Percentiles rank a stretch among this genome's conserved stretches.
Conservation (phyloP, 495 filamentous ascomycete species). For the Penicillium crystallinum region DNA sequence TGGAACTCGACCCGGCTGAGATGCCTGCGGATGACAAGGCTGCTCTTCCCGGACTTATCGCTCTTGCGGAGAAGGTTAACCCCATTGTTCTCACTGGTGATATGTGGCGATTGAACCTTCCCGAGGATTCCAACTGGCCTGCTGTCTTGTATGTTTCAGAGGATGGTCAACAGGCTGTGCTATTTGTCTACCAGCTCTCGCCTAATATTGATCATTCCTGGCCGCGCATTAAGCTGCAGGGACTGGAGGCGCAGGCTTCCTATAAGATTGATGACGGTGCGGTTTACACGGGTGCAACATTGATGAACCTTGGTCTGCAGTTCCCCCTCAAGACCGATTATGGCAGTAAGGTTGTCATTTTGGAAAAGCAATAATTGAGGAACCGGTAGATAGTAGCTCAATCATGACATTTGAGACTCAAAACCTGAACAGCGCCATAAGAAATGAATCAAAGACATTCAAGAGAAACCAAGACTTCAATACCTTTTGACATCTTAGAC, state of each 20-base stretch:
- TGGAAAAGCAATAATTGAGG: slow-evolving; percentile 23
- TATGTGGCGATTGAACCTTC: slow-evolving; percentile 46
- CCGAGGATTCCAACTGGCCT: slow-evolving; percentile 51
- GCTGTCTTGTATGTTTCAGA: slow-evolving; percentile 47
- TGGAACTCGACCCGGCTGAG: slow-evolving; percentile 46
- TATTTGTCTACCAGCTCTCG: slow-evolving; percentile 46
- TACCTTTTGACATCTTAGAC: not conserved
- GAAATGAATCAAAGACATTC: not conserved
- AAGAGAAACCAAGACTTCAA: not conserved
- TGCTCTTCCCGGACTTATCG: slow-evolving; percentile 42
- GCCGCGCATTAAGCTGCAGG: slow-evolving; percentile 38
- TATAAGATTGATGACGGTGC: slow-evolving; percentile 35
- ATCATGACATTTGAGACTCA: not conserved
- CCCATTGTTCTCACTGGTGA: slow-evolving; percentile 47
- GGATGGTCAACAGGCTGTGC: slow-evolving; percentile 31
- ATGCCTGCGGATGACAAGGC: slow-evolving; percentile 39
- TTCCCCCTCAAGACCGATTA: slow-evolving; percentile 32
- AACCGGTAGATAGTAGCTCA: not conserved
- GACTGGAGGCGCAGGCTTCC: slow-evolving; percentile 35
- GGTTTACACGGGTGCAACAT: slow-evolving; percentile 36
- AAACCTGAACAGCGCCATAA: not conserved
- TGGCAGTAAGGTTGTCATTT: slow-evolving; percentile 34
- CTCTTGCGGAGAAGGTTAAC: slow-evolving; percentile 44
- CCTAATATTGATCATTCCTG: slow-evolving; percentile 37
- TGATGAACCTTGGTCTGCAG: slow-evolving; percentile 45